Evolutionary conservation across 805 yeast genomes (phyloP).

Genomic region (Saccharomycodes ludwigii): DNA sequence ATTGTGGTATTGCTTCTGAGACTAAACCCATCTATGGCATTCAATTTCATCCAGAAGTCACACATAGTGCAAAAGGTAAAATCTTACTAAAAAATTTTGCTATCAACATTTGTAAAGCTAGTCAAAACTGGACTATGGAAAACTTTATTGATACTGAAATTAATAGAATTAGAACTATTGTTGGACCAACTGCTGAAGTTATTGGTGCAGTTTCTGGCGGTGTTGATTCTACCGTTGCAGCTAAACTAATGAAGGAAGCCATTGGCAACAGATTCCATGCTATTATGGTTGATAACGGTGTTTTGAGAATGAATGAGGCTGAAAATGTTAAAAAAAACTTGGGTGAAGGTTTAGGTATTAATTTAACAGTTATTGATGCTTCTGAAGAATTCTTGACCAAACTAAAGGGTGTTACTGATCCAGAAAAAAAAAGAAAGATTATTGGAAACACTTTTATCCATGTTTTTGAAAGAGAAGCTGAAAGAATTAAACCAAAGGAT

Average conservation of each 20-base stretch:
- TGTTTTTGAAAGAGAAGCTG: slow-evolving; percentile 94
- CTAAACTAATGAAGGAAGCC: slow-evolving; percentile 95
- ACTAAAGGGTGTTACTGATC: slow-evolving; percentile 91
- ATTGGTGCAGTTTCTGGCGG: slow-evolving; percentile 99
- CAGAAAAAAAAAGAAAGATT: slow-evolving; percentile 97
- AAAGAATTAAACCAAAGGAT: slow-evolving; percentile 74
- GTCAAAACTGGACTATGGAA: slow-evolving; percentile 94
- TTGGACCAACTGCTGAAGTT: slow-evolving; percentile 96
- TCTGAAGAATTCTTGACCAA: slow-evolving; percentile 76
- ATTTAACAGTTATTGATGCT: slow-evolving; percentile 91
- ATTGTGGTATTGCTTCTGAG: slow-evolving; percentile 78
- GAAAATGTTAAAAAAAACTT: slow-evolving; percentile 77
- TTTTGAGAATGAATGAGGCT: slow-evolving; percentile 91
- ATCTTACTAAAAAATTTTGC: slow-evolving; percentile 84
- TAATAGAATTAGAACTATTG: slow-evolving; percentile 76
- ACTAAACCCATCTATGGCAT: slow-evolving; percentile 75
- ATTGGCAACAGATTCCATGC: slow-evolving; percentile 99
- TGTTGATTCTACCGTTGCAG: slow-evolving; percentile 98
- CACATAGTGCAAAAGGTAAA: slow-evolving; percentile 90
- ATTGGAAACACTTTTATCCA: slow-evolving; percentile 97
- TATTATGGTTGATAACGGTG: slow-evolving; percentile 94
- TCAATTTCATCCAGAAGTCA: slow-evolving; percentile 98
- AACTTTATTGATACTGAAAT: slow-evolving; percentile 96
- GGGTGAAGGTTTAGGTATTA: slow-evolving; percentile 87
- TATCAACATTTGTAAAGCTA: slow-evolving; percentile 73